phyloP scores from a whole-genome alignment of 176 grass and related monocot genomes.

The bread wheat (Triticum aestivum) region DNA sequence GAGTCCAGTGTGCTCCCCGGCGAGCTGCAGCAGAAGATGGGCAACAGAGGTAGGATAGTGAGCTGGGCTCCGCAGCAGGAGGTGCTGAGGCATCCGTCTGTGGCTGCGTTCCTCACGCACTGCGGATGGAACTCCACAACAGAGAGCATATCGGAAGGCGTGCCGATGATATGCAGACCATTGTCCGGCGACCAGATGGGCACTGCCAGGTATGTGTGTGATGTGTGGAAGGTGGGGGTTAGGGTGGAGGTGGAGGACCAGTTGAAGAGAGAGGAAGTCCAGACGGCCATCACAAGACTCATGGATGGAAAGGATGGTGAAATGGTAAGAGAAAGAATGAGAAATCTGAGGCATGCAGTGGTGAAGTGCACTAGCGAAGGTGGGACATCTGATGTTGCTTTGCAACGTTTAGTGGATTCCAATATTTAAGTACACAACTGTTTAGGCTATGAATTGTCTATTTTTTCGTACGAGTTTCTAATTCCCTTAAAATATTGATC shows the following conservation, averaged over 20 bases:
- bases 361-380: neutral
- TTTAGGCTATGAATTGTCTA: neutral
- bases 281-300: neutral
- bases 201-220: neutral
- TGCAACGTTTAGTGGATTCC: neutral
- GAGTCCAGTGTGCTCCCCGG: neutral
- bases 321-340: neutral
- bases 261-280: neutral
- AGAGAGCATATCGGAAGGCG: neutral
- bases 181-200: conserved; percentile 7
- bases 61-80: conserved; percentile 35
- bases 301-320: neutral
- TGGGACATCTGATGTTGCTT: neutral
- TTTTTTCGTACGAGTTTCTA: too few relatives aligned
- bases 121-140: conserved; percentile 51
- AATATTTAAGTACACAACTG: neutral
- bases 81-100: neutral
- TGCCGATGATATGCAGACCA: conserved; percentile 31
- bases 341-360: neutral
- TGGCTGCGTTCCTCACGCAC: conserved; percentile 31
- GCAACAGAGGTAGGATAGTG: neutral
- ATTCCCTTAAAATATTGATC: too few relatives aligned
- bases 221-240: conserved; percentile 19
- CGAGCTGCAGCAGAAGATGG: neutral
- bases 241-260: neutral